Percentiles rank a stretch among this genome's conserved stretches.
phyloP scores from a whole-genome alignment of 768 basidiomycete genomes.

The Boletus rubescentipes region DNA sequence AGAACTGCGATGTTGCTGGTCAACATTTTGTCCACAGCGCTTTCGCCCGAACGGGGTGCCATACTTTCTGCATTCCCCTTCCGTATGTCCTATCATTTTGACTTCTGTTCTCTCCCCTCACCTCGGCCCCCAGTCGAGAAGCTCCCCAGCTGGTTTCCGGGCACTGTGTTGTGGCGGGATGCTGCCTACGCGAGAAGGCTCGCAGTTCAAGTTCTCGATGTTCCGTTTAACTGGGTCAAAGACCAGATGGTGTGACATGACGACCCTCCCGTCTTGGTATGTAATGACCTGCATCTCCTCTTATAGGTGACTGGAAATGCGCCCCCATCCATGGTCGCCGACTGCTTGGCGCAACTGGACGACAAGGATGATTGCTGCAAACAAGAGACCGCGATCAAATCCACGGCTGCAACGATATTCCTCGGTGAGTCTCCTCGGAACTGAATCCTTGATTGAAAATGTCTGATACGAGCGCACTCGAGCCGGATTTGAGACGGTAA shows the following conservation, averaged over 20 bases:
- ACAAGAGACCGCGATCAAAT: slow-evolving; percentile 28
- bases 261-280: not conserved
- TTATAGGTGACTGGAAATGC: slow-evolving; percentile 16
- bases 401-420: slow-evolving; percentile 24
- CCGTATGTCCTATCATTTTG: slow-evolving; percentile 10
- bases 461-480: not conserved
- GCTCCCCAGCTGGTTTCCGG: slow-evolving; percentile 28
- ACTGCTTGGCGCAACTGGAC: slow-evolving; percentile 20
- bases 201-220: slow-evolving; percentile 20
- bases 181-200: slow-evolving; percentile 14
- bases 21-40: slow-evolving; percentile 18
- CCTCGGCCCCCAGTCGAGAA: slow-evolving; percentile 12
- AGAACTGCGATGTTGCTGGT: slow-evolving; percentile 16
- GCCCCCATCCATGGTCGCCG: slow-evolving; percentile 27
- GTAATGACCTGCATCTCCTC: not conserved
- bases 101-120: not conserved
- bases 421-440: slow-evolving; percentile 15
- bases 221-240: slow-evolving; percentile 26
- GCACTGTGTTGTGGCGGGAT: slow-evolving; percentile 18
- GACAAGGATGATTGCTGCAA: slow-evolving; percentile 11
- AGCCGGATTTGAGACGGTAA: slow-evolving; percentile 29
- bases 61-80: slow-evolving; percentile 24
- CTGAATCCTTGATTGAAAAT: not conserved
- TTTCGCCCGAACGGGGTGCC: slow-evolving; percentile 20
- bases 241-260: slow-evolving; percentile 19